Percentiles rank a stretch among this genome's conserved stretches.
These are phyloP conservation scores for Nitzschia putrida DNA, from an alignment of 108 stramenopile species.

Conservation along the genomic window DNA sequence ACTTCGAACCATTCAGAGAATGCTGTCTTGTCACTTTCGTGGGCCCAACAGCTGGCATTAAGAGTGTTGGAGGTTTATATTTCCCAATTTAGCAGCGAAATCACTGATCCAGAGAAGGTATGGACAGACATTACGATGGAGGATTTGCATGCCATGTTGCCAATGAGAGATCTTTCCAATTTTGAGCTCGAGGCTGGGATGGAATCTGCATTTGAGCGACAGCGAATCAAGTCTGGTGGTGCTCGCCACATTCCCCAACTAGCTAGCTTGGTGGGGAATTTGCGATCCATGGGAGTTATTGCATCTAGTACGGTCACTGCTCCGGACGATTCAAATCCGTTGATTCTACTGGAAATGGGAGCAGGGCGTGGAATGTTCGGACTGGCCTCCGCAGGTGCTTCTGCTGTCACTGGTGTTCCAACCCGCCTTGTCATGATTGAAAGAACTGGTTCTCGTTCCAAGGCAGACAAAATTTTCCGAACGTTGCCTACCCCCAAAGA, in stretches of 20 bases:
- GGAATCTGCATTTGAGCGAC: slow-evolving; percentile 32
- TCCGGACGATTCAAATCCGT: slow-evolving; percentile 1
- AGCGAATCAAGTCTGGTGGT: slow-evolving; percentile 73
- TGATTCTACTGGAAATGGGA: slow-evolving; percentile 74
- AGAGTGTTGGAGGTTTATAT: slow-evolving; percentile 59
- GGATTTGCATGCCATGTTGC: slow-evolving; percentile 63
- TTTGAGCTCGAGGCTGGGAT: slow-evolving; percentile 47
- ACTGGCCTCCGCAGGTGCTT: slow-evolving; percentile 62
- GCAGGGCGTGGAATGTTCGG: slow-evolving; percentile 85
- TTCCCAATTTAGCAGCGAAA: slow-evolving; percentile 35
- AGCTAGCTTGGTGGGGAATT: slow-evolving; percentile 75
- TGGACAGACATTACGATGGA: slow-evolving; percentile 26
- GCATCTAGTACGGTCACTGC: not conserved
- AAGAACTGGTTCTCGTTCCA: slow-evolving; percentile 69
- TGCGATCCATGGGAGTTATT: slow-evolving; percentile 39
- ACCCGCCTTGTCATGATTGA: slow-evolving; percentile 74
- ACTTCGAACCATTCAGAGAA: not conserved
- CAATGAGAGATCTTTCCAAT: slow-evolving; percentile 54
- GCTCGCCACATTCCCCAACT: slow-evolving; percentile 69
- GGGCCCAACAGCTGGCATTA: slow-evolving; percentile 56
- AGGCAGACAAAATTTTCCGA: slow-evolving; percentile 78
- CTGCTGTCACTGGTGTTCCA: slow-evolving; percentile 29
- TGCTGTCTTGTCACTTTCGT: slow-evolving; percentile 11
- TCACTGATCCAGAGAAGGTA: not conserved
- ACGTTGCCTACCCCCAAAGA: slow-evolving; percentile 17